Base-by-base conservation (phyloP, 345 rosid genomes). In the Bretschneidera sinensis region DNA sequence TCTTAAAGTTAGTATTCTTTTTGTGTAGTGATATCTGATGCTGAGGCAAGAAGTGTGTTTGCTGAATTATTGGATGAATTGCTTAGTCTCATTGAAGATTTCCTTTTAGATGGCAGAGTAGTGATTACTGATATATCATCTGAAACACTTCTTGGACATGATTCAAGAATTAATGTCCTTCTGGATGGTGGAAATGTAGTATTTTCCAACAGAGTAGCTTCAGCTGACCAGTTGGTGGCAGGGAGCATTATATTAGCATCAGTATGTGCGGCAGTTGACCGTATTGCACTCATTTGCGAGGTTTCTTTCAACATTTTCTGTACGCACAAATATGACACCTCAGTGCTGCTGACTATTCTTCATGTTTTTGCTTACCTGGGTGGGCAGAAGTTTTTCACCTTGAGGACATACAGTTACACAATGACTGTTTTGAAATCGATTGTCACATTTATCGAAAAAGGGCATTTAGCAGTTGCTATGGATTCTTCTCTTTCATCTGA, bases 241-340 rank as follows among this genome's bases (percentile, higher is more conserved):
- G 89, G 96, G 71, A 71, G 90, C 60, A 71, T 75, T 57, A 65
- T 90, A 64, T 68, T 94, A 57, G 87, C 85, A 24, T 79, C 92
- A 65, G 48, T 94, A 20, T 81, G 95, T 81, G 64, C 70, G 25
- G 80, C 80, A 16, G 18, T 60, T 18, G 76, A 82, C 69, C 59
- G 55, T 28, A 39, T 78, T 55, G 81, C 72, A 65, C 77, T 68
- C 72, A 54, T 83, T 59, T 81, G 75, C 35, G 89, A 83, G 76
- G 79, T 83, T 63, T 88, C 86, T 33, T 84, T 72, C 73, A 82
- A 77, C 45, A 77, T 92, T 69, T 65, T 81, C 24, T 55, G 63
- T 55, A 71, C 35, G 51, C 73, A 17, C 51, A 55, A 53, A 53
- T 72, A 51, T 57, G 79, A 80, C 70, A 61, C 77, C 39, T 72